Conservation (phyloP, 495 filamentous ascomycete genomes). For the Penicillium antarcticum region DNA sequence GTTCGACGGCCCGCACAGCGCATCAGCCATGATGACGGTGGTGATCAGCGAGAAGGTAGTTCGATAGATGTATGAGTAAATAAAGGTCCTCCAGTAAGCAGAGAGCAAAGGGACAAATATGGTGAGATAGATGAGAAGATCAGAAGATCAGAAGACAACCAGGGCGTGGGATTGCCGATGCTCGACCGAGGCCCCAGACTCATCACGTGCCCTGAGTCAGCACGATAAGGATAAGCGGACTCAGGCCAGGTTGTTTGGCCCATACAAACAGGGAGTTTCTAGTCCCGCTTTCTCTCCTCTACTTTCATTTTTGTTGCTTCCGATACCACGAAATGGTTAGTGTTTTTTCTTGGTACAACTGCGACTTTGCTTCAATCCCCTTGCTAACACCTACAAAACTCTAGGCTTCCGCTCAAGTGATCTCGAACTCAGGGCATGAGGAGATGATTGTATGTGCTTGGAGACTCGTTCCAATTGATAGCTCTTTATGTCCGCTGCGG, state of each 20-base stretch:
- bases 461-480: conserved; percentile 1
- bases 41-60: not conserved
- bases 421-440: conserved; percentile 91
- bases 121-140: not conserved
- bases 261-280: conserved; percentile 2
- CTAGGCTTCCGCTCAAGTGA: conserved; percentile 70
- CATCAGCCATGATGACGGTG: conserved; percentile 64
- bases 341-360: not conserved
- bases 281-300: conserved; percentile 1
- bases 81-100: too few species aligned
- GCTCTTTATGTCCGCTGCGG: not conserved
- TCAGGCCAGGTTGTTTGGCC: conserved; percentile 30
- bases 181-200: conserved; percentile 25
- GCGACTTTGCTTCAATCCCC: not conserved
- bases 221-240: conserved; percentile 41
- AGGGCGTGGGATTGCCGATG: conserved; percentile 19
- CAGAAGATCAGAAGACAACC: not conserved
- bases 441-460: conserved; percentile 92
- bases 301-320: conserved; percentile 1
- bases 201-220: conserved; percentile 22
- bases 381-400: conserved; percentile 17
- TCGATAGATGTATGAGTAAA: too few species aligned
- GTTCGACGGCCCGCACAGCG: conserved; percentile 86
- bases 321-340: conserved; percentile 20
- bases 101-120: not conserved